Conservation (phyloP, 2,329 filamentous ascomycete genomes). For the Aspergillus spinulosporus region DNA sequence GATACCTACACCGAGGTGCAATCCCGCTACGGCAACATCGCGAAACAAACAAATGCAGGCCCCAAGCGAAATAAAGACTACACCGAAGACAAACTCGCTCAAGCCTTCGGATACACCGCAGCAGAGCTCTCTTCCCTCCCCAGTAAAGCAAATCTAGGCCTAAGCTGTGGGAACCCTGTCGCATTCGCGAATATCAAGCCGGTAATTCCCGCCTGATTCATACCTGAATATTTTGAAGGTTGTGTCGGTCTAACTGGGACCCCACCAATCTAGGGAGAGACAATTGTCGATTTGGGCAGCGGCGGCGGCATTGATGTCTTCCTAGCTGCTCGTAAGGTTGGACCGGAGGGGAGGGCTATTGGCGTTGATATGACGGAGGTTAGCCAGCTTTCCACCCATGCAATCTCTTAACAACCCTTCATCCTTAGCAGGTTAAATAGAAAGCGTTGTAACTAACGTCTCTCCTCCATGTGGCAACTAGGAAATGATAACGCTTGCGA, state of each 20-base stretch:
- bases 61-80: background rate
- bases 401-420: no score
- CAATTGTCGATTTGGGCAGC: conserved; percentile 57
- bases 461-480: no score
- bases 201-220: background rate
- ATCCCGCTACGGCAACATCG: conserved; percentile 10
- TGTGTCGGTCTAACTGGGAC: no score
- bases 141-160: conserved; percentile 52
- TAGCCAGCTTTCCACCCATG: background rate
- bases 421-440: background rate
- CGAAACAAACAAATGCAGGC: conserved; percentile 1
- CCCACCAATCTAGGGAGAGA: conserved; percentile 48
- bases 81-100: conserved; percentile 44
- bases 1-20: conserved; percentile 17
- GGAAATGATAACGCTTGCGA: conserved; percentile 54
- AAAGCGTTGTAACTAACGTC: background rate
- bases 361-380: conserved; percentile 64
- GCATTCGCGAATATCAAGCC: conserved; percentile 50
- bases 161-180: conserved; percentile 58
- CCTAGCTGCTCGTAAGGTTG: conserved; percentile 54
- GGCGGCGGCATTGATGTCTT: conserved; percentile 62
- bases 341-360: conserved; percentile 51
- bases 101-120: conserved; percentile 55
- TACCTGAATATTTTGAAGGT: background rate
- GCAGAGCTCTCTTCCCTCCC: conserved; percentile 51